phyloP scores from a whole-genome alignment of 2,329 filamentous ascomycete species.

The Sporothrix curviconia region DNA sequence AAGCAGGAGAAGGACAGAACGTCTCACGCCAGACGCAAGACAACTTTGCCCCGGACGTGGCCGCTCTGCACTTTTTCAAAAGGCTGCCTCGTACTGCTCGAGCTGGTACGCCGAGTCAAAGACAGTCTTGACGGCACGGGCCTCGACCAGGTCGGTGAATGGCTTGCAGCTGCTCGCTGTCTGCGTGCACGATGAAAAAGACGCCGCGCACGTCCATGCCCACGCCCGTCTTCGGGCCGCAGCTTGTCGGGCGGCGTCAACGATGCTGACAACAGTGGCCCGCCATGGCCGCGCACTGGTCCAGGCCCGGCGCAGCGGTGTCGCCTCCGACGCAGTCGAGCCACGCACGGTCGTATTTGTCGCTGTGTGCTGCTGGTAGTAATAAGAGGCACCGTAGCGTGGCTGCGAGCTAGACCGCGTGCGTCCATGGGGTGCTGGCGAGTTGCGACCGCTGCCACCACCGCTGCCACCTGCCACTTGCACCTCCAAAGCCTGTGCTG shows the following conservation, averaged over 20 bases:
- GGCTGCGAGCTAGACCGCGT: not conserved
- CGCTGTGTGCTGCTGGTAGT: constrained; percentile 9
- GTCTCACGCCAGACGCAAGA: constrained; percentile 14
- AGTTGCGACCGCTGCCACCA: not conserved
- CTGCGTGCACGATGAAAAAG: constrained; percentile 15
- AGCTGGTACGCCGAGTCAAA: constrained; percentile 18
- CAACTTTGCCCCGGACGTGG: constrained; percentile 18
- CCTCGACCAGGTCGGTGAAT: constrained; percentile 19
- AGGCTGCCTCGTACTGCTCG: constrained; percentile 18
- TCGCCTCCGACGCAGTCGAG: constrained; percentile 21
- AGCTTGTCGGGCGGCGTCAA: constrained; percentile 12
- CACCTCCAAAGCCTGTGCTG: too few relatives aligned
- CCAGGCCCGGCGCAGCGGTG: constrained; percentile 18
- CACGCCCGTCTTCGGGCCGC: constrained; percentile 15
- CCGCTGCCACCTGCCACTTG: not conserved
- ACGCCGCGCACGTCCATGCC: constrained; percentile 14
- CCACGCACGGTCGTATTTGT: constrained; percentile 20
- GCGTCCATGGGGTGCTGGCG: not conserved
- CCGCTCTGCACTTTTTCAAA: constrained; percentile 14
- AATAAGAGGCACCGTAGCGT: not conserved
- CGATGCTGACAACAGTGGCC: constrained; percentile 20
- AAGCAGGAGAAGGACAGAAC: not conserved
- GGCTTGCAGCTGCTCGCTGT: constrained; percentile 18
- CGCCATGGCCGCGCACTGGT: constrained; percentile 13
- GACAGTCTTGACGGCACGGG: constrained; percentile 2